These are phyloP conservation scores for Nemania sp. DNA, from an alignment of 2,329 filamentous ascomycete species.

Conservation along the genomic window DNA sequence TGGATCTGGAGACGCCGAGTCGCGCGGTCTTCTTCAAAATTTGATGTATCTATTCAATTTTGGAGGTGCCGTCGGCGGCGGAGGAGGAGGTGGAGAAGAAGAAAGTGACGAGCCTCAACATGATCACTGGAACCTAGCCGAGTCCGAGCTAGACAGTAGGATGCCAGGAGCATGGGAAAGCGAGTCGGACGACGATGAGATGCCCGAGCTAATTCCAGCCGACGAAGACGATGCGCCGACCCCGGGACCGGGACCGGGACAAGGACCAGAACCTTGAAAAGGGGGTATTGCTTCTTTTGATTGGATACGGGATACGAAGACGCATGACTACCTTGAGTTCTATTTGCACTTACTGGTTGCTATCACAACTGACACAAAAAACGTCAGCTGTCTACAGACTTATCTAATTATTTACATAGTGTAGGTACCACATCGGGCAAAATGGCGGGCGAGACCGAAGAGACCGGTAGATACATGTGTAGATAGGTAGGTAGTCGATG, in stretches of 20 bases:
- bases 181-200: constrained; percentile 24
- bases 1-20: not conserved
- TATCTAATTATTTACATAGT: not conserved
- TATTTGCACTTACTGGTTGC: no score
- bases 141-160: constrained; percentile 13
- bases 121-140: constrained; percentile 14
- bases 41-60: constrained; percentile 28
- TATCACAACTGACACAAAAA: no score
- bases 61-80: not conserved
- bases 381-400: no score
- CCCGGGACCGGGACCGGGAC: constrained; percentile 30
- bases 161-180: constrained; percentile 36
- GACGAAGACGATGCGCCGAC: not conserved
- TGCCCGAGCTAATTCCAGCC: not conserved
- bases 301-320: not conserved
- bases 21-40: constrained; percentile 21
- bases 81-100: not conserved
- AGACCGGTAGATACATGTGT: no score
- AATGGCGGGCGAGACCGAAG: no score
- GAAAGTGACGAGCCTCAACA: constrained; percentile 1
- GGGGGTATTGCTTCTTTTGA: not conserved
- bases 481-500: no score
- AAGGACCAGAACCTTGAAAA: constrained; percentile 10
- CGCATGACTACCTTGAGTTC: not conserved
- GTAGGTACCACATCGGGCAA: not conserved